Conservation (phyloP, 2,329 filamentous ascomycete genomes). For the Ilyonectria sp. region DNA sequence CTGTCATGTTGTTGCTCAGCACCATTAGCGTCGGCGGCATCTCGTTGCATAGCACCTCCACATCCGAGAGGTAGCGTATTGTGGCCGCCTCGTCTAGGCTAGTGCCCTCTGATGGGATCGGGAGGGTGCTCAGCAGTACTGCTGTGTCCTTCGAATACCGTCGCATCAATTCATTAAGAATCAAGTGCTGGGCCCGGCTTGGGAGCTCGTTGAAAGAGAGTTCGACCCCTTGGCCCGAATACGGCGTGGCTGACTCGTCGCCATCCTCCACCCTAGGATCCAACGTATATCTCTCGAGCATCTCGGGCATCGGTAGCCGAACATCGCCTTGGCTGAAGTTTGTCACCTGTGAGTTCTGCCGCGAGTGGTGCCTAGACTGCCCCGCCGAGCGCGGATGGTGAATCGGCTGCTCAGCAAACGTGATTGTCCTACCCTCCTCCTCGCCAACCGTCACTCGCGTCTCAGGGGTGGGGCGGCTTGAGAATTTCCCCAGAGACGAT, state of each 20-base stretch:
- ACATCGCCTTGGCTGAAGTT: conserved; percentile 52
- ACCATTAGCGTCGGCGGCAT: conserved; percentile 84
- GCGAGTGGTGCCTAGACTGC: conserved; percentile 55
- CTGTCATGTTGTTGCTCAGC: conserved; percentile 91
- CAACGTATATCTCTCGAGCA: conserved; percentile 58
- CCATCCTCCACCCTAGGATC: conserved; percentile 42
- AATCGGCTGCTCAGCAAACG: conserved; percentile 67
- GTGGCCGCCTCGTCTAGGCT: conserved; percentile 79
- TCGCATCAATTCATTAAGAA: conserved; percentile 87
- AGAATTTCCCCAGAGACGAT: conserved; percentile 71
- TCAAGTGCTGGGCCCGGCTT: conserved; percentile 86
- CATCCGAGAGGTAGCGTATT: conserved; percentile 81
- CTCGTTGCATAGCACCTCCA: conserved; percentile 84
- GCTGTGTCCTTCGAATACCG: conserved; percentile 79
- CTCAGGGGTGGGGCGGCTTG: conserved; percentile 74
- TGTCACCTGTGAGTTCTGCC: conserved; percentile 55
- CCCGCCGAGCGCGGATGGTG: conserved; percentile 41
- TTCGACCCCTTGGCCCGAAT: conserved; percentile 74
- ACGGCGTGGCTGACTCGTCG: conserved; percentile 56
- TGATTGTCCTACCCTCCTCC: conserved; percentile 72
- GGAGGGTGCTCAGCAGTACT: conserved; percentile 87
- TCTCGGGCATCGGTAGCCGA: conserved; percentile 60
- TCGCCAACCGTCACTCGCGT: conserved; percentile 69
- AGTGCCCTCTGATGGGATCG: conserved; percentile 85
- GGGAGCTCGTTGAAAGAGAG: conserved; percentile 91